These are phyloP conservation scores for Thinopyrum elongatum DNA, from an alignment of 176 grass and related monocot species.

Conservation along the genomic window DNA sequence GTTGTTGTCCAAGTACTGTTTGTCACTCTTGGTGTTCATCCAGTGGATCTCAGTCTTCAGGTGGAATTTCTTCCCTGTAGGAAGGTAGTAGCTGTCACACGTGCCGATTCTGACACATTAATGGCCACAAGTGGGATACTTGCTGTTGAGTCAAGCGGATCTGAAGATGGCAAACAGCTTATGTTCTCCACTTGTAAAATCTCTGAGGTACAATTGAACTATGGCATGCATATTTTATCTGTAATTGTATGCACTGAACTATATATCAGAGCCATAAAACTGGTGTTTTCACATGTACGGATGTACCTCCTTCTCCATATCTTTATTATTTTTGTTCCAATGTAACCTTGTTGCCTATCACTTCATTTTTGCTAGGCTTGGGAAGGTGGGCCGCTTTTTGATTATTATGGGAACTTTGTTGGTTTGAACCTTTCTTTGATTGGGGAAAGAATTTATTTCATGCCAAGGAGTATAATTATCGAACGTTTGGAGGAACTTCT, in stretches of 20 bases:
- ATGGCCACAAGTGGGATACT: constrained; percentile 1
- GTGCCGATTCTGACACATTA: constrained; percentile 14
- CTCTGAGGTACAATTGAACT: constrained; percentile 21
- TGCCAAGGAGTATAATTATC: neutral
- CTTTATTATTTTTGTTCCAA: neutral
- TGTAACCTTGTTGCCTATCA: neutral
- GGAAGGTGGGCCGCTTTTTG: constrained; percentile 28
- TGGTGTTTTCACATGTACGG: neutral
- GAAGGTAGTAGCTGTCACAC: constrained; percentile 13
- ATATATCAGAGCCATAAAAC: neutral
- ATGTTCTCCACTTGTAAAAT: constrained; percentile 9
- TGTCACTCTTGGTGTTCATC: constrained; percentile 11
- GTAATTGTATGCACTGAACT: neutral
- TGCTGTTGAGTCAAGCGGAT: neutral
- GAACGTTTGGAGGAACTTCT: neutral
- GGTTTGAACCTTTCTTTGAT: neutral
- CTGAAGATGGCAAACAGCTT: neutral
- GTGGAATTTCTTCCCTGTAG: neutral
- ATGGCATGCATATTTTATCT: neutral
- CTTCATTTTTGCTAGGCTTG: constrained; percentile 12
- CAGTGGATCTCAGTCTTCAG: neutral
- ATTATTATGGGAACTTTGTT: constrained; percentile 15
- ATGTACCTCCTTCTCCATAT: neutral
- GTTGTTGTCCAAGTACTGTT: constrained; percentile 14
- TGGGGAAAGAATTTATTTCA: neutral